Percentiles rank a stretch among this genome's conserved stretches.
These are phyloP conservation scores for Favolaschia claudopus DNA, from an alignment of 768 basidiomycete species.

Conservation along the genomic window DNA sequence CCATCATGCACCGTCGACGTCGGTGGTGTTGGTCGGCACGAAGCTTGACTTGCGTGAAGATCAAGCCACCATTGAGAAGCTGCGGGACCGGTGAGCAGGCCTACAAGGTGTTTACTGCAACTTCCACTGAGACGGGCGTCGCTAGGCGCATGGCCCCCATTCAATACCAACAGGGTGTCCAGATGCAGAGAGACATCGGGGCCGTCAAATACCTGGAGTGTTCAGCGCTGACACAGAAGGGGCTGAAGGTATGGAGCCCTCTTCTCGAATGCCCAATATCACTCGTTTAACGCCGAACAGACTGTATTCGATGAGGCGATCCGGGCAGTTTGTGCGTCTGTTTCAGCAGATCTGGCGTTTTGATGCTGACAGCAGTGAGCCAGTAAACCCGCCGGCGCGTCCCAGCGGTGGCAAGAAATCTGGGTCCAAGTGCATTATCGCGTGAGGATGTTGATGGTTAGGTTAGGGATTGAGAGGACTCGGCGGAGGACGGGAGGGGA, in stretches of 20 bases:
- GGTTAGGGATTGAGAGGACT: conserved; percentile 28
- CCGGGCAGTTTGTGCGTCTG: conserved; percentile 86
- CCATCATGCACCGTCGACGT: conserved; percentile 95
- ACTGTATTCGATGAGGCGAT: conserved; percentile 99
- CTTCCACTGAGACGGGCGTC: conserved; percentile 7
- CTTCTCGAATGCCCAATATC: background rate
- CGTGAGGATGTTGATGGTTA: conserved; percentile 47
- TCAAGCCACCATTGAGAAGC: conserved; percentile 88
- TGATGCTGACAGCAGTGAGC: conserved; percentile 3
- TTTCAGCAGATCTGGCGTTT: background rate
- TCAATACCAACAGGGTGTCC: conserved; percentile 87
- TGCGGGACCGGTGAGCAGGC: conserved; percentile 79
- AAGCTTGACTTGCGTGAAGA: conserved; percentile 98
- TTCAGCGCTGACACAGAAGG: conserved; percentile 97
- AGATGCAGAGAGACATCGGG: conserved; percentile 92
- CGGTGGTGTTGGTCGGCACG: conserved; percentile 93
- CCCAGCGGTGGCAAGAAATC: conserved; percentile 64
- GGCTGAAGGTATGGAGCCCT: conserved; percentile 64
- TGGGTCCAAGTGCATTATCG: conserved; percentile 70
- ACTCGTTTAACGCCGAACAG: conserved; percentile 34
- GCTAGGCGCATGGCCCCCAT: conserved; percentile 93
- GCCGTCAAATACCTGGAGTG: conserved; percentile 97
- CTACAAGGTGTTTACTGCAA: background rate
- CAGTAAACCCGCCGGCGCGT: conserved; percentile 74
- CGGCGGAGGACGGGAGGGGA: too few species aligned